These are phyloP conservation scores for Dendrostoma leiphaemia DNA, from an alignment of 2,329 filamentous ascomycete species.

Conservation along the genomic window DNA sequence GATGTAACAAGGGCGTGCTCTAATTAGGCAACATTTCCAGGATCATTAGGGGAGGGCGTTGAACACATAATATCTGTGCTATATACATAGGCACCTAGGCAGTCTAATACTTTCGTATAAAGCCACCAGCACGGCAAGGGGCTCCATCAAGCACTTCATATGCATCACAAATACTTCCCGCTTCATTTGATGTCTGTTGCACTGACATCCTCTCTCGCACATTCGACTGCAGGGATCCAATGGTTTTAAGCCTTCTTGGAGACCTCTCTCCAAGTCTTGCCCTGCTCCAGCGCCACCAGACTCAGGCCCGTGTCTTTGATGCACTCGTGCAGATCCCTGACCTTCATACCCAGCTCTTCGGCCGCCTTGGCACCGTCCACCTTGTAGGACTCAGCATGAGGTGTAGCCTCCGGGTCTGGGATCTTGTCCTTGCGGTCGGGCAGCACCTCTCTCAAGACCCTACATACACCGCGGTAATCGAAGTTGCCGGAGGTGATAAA, in stretches of 20 bases:
- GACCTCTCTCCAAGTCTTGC: slow-evolving; percentile 11
- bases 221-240: no score
- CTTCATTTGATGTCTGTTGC: background rate
- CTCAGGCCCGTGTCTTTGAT: slow-evolving; percentile 13
- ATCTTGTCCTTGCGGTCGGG: slow-evolving; percentile 15
- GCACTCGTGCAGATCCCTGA: slow-evolving; percentile 3
- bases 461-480: slow-evolving; percentile 13
- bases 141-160: no score
- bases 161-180: no score
- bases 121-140: no score
- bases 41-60: no score
- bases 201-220: background rate
- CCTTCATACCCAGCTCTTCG: slow-evolving; percentile 8
- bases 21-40: no score
- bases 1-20: no score
- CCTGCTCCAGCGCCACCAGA: slow-evolving; percentile 15
- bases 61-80: no score
- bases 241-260: background rate
- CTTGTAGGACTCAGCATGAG: slow-evolving; percentile 9
- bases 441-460: slow-evolving; percentile 5
- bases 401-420: slow-evolving; percentile 10
- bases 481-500: slow-evolving; percentile 12
- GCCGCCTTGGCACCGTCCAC: slow-evolving; percentile 9
- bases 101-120: no score
- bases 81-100: no score